Evolutionary conservation across 2,329 filamentous ascomycete species (phyloP).

Genomic region (Fusarium goolgardi): DNA sequence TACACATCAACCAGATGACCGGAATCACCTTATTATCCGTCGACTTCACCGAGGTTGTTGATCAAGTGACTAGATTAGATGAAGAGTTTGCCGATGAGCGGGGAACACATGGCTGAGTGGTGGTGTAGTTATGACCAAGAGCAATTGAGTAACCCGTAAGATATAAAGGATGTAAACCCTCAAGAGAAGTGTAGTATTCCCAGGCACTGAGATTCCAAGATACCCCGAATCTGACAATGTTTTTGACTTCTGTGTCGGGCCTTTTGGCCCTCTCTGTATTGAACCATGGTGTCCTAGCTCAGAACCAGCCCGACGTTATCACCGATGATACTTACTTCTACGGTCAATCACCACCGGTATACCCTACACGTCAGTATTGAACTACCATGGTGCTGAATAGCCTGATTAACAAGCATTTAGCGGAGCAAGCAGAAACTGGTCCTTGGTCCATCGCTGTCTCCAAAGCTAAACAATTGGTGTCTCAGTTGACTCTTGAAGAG

Average conservation of each 20-base stretch:
- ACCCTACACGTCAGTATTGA: constrained; percentile 11
- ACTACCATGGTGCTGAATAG: fast-evolving
- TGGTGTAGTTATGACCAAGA: background rate
- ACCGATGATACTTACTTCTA: constrained; percentile 13
- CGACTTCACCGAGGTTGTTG: background rate
- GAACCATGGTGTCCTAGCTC: constrained; percentile 4
- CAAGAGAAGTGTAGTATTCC: background rate
- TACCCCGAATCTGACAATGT: background rate
- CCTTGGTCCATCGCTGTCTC: constrained; percentile 2
- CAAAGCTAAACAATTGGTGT: constrained; percentile 8
- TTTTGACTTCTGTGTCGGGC: background rate
- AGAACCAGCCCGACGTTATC: background rate
- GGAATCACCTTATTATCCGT: background rate
- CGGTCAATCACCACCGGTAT: constrained; percentile 7
- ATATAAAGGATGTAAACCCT: constrained; percentile 2
- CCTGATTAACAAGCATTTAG: fast-evolving
- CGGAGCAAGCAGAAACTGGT: constrained; percentile 4
- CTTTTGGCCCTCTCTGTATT: constrained; percentile 7
- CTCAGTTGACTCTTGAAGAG: constrained; percentile 20
- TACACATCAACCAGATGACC: background rate
- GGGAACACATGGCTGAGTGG: background rate
- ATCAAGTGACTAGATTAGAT: background rate
- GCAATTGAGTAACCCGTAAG: background rate
- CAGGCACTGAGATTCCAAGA: background rate
- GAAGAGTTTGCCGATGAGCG: constrained; percentile 2